Conservation (phyloP, 2,329 filamentous ascomycete species). For the Microcyclospora tardicrescens region DNA sequence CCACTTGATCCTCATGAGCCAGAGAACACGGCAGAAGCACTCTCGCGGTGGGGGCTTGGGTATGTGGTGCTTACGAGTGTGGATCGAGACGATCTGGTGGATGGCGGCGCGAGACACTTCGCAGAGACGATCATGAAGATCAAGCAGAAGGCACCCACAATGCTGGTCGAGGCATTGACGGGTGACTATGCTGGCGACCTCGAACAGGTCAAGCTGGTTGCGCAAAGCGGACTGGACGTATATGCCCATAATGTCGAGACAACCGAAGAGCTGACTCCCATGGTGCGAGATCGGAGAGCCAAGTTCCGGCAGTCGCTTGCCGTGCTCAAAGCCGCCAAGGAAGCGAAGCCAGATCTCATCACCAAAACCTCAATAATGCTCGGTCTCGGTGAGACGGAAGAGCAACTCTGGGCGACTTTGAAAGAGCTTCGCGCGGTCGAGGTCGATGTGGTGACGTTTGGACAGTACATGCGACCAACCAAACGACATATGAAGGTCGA, state of each 20-base stretch:
- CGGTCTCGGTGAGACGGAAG: conserved; percentile 81
- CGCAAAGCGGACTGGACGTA: conserved; percentile 79
- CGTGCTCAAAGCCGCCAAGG: conserved; percentile 73
- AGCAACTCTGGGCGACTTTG: conserved; percentile 68
- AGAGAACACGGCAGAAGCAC: conserved; percentile 88
- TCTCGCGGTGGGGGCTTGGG: conserved; percentile 83
- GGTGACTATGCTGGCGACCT: conserved; percentile 78
- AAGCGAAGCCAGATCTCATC: conserved; percentile 61
- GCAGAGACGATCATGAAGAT: conserved; percentile 90
- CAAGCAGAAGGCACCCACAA: conserved; percentile 57
- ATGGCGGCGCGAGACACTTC: conserved; percentile 81
- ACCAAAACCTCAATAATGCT: conserved; percentile 99
- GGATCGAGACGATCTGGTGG: conserved; percentile 80
- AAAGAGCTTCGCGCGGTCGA: conserved; percentile 65
- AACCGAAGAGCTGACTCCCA: conserved; percentile 76
- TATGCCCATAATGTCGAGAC: conserved; percentile 98
- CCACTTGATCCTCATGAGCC: conserved; percentile 92
- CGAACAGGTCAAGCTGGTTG: conserved; percentile 77
- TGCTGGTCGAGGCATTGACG: conserved; percentile 72
- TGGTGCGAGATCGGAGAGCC: conserved; percentile 77
- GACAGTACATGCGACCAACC: conserved; percentile 99
- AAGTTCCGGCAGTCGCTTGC: conserved; percentile 75
- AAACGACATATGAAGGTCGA: conserved; percentile 96
- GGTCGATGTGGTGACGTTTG: conserved; percentile 94
- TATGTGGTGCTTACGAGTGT: conserved; percentile 93